Base-by-base conservation (phyloP, 2,329 filamentous ascomycete genomes). In the Periconia sp. region DNA sequence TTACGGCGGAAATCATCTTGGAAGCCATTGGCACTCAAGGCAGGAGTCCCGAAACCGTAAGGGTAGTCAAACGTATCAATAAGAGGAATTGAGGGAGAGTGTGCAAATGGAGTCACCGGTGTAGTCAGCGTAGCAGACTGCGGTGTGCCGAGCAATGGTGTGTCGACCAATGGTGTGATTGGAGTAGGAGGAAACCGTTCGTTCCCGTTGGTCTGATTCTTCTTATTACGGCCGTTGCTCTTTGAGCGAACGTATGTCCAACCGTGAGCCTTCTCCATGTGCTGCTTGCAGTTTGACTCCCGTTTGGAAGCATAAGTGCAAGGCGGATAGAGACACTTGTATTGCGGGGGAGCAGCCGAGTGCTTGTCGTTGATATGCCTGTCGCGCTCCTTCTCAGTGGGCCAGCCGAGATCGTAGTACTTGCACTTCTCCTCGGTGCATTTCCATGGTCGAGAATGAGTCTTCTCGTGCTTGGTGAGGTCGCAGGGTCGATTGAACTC, bases 401-500 rank as follows among this genome's bases (percentile, higher is more conserved):
- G 92, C 88, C 92, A 97, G 36, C 94, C 94, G 59, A 88, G 84
- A 23, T 87, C 82, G 68, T 88, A 84, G 71, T 96, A 97, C 68
- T 95, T 95, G 87, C 94, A 97, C 32, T 82, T 85, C 28, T 81
- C 65, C 16, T 89, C 78, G 5, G 85, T 81, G 72, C 94, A 99
- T 77, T 99, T 99, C 88, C 89, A 96, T 8, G 92, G 94, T 24
- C 94, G 88, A 42, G 89, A 91, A 71, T 99, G 94, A 0, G 92
- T 97, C 79, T 97, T 99, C 75, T 95, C 88, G 73, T 99, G 94
- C 78, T 97, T 97, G 56, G 91, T 96, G 46, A 97, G 78, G 69
- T 99, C 94, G 72, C 94, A 97, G n/a, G 90, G 90, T 50, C 94
- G 86, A 73, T 94, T 95, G 77, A 97, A 97, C 71, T 92, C 84